Evolutionary conservation across 2,329 filamentous ascomycete genomes (phyloP), one percentile per base, ranked within the genome.

Genomic region (Dactylella cylindrospora): DNA sequence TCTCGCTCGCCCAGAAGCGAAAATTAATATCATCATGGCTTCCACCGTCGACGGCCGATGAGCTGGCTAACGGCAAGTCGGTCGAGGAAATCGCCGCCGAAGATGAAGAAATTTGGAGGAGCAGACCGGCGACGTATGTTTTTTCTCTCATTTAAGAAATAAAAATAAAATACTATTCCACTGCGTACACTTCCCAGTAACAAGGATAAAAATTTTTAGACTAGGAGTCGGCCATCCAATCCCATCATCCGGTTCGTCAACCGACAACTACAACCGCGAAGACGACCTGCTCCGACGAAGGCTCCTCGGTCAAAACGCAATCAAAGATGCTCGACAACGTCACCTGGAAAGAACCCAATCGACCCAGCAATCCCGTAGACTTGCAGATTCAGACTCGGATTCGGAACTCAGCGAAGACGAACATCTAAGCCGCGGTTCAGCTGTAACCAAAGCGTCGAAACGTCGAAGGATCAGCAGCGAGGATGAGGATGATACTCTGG

Each of bases 1-100:
- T 83, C 39, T 75, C 75, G 2, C 71, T 80, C 7, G 78, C 80
- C 5, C 77, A 77, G 49, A 77, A 75, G 44, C 78, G 80, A 65
- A 76, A 76, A 26, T 72, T 81, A 13, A 73, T 83, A 59, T 74
- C 78, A 44, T 81, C 80, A 65, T 79, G 79, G 78, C 75, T 83
- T 23, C 78, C 78, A 9, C 70, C 77, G n/a, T 73, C 72, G 53
- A 70, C 74, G 4, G 29, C 43, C 35, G 57, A 54, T 20, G 57
- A 62, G 50, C 38, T 62, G 17, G 28, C 70, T 46, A 69, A 72
- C 59, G 67, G 69, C 47, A 76, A 75, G 65, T 70, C 75, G 15
- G 71, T 75, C 28, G 72, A 76, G 52, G 74, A 79, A 61, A 39
- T 68, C 76, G 13, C 74, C 77, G 52, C 71, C 33, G 78, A 81